These are phyloP conservation scores for Neonectria hederae DNA, from an alignment of 2,329 filamentous ascomycete genomes.

Conservation along the genomic window DNA sequence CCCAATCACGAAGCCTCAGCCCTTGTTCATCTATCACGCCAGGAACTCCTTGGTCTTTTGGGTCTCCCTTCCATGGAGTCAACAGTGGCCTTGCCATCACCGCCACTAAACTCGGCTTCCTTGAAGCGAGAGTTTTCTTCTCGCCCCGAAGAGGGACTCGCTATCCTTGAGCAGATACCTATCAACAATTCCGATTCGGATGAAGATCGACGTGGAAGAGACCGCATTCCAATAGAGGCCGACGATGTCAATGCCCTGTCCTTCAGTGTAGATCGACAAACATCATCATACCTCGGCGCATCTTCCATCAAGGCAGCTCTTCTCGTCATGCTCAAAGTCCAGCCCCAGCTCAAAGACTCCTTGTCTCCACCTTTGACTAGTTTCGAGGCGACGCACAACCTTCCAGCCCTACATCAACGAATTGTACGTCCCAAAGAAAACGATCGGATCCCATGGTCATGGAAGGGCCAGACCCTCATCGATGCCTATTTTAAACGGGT, in stretches of 20 bases:
- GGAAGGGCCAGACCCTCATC: constrained; percentile 74
- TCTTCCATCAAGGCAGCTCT: constrained; percentile 80
- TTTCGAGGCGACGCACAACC: constrained; percentile 52
- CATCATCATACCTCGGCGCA: constrained; percentile 74
- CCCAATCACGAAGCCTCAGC: constrained; percentile 64
- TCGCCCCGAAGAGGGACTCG: constrained; percentile 59
- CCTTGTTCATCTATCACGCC: constrained; percentile 64
- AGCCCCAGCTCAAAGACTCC: constrained; percentile 57
- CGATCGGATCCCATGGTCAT: constrained; percentile 64
- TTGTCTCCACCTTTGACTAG: constrained; percentile 59
- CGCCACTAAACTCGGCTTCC: constrained; percentile 61
- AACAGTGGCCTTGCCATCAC: constrained; percentile 59
- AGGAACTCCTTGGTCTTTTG: constrained; percentile 67
- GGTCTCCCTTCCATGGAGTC: constrained; percentile 56
- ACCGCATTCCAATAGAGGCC: constrained; percentile 7
- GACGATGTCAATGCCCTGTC: constrained; percentile 63
- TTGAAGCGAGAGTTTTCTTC: constrained; percentile 59
- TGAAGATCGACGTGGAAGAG: constrained; percentile 17
- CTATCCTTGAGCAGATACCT: constrained; percentile 35
- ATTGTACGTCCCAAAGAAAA: constrained; percentile 57
- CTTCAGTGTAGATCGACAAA: constrained; percentile 65
- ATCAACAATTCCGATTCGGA: constrained; percentile 15
- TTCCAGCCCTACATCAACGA: constrained; percentile 56
- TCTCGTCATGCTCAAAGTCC: constrained; percentile 72
- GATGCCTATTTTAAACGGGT: constrained; percentile 81